Conservation (phyloP, 768 basidiomycete species). For the Lactarius tabidus region DNA sequence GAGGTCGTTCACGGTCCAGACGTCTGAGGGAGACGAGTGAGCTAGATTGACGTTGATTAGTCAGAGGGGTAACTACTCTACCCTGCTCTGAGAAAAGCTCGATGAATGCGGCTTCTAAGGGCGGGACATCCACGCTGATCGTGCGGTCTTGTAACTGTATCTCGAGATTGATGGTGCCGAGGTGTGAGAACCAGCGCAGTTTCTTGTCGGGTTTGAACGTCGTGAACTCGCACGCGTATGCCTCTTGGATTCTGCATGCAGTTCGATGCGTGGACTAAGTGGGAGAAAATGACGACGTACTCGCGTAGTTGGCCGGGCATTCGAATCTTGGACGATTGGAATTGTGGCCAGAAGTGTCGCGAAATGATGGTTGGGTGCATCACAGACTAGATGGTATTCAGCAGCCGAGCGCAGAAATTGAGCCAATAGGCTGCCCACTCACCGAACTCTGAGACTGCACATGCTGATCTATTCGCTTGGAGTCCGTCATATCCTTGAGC, state of each 20-base stretch:
- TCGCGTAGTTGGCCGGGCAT: conserved; percentile 84
- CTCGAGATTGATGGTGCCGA: conserved; percentile 79
- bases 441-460: conserved; percentile 73
- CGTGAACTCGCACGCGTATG: conserved; percentile 74
- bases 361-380: conserved; percentile 92
- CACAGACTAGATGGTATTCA: conserved; percentile 44
- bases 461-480: conserved; percentile 82
- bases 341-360: conserved; percentile 89
- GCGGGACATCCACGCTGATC: conserved; percentile 70
- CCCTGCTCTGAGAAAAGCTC: conserved; percentile 74
- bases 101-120: conserved; percentile 87
- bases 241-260: conserved; percentile 58
- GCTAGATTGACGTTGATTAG: background rate
- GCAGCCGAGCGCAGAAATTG: background rate
- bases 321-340: conserved; percentile 65
- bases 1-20: conserved; percentile 71
- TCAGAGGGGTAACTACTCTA: conserved; percentile 37
- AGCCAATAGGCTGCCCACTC: conserved; percentile 27
- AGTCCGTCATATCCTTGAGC: conserved; percentile 96
- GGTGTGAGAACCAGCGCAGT: conserved; percentile 83
- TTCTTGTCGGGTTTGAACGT: conserved; percentile 90
- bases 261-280: background rate
- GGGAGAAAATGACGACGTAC: conserved; percentile 43
- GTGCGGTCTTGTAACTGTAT: conserved; percentile 80
- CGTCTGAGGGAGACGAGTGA: conserved; percentile 39